Base-by-base conservation (phyloP, 305 asterid species). In the Solanum hybrid region DNA sequence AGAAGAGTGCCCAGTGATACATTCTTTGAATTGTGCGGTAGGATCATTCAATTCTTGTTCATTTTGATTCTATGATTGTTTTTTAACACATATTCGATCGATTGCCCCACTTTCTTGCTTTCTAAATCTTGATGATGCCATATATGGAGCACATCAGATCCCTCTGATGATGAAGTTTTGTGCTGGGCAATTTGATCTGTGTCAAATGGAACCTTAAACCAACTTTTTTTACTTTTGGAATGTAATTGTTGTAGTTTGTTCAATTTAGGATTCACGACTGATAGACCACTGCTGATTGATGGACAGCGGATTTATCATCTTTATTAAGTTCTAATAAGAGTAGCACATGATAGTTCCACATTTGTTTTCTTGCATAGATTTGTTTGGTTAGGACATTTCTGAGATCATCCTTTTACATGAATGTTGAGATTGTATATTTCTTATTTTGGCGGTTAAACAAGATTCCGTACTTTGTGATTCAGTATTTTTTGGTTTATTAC, bases 1-100 rank as follows among this genome's bases (percentile, higher is more conserved):
- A 97, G 94, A 97, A 96, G 95, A 95, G 95, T 91, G 84, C 91
- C 77, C 98, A 94, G 91, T 97, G 95, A 94, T 92, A 88, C 92
- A 85, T 93, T 89, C 94, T 92, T 94, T 92, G 91, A 89, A 74
- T 93, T 90, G 92, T 92, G 93, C 86, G 95, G 93, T 95, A 92
- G 96, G 92, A 93, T 90, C 94, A 93, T 91, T 92, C 92, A 89
- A 94, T 96, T 94, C 95, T 94, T 94, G 95, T 89, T 94, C 94
- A 88, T 92, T 94, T 94, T 87, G 90, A 94, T 96, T 96, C 95
- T 96, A 93, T 92, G 92, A 93, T 96, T 96, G 94, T 92, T 94
- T 94, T 83, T 91, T 71, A 87, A 90, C 90, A 84, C 91, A 92
- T 91, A 86, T 91, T 37, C 92, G 92, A 89, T 88, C 86, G 73